Base-by-base conservation (phyloP, 2,329 filamentous ascomycete species). In the Aspergillus unguis region DNA sequence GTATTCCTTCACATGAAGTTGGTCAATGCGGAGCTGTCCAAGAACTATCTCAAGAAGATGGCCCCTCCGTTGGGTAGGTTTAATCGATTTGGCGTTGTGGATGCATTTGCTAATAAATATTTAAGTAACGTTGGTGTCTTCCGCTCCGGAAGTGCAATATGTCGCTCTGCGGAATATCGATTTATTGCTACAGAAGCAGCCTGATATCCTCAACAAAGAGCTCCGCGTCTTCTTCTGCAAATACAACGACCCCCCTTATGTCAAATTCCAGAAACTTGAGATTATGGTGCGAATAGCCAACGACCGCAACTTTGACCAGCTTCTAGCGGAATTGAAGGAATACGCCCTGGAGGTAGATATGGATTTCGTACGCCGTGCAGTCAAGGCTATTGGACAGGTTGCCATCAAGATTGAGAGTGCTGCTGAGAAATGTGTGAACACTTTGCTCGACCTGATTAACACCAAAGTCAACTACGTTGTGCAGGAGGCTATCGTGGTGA, bases 261-360 rank as follows among this genome's bases (percentile, higher is more conserved):
- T 99, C 65, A 99, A 99, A 73, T 85, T 99, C 55, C 88, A 96
- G 69, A 99, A 99, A 70, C 83, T 99, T 45, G 94, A 99, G 70
- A 97, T 97, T 58, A 97, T 99, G 94, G 92, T 99, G 44, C 86
- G 94, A 71, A 97, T 99, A 85, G 90, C 92, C 56, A 97, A 96
- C 74, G 92, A 96, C 62, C 88, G 87, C 68, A 99, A 97, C 68
- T 92, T 92, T 55, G 94, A 99, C 67, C 94, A 97, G 68, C 80
- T 99, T 27, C 78, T 99, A 11, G 88, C 92, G 8, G 94, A 99
- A 71, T 72, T 99, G 67, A 97, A 96, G 73, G 94, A 99, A 71
- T 99, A 99, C 65, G 94, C 94, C 6, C 79, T 97, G 62, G 94
- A 99, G 77, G 92, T 99, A 32, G 94, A 99, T 65, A 97, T 99